Percentiles rank a stretch among this genome's conserved stretches.
Conservation (phyloP, 306 rosid genomes). For the Mucuna pruriens region DNA sequence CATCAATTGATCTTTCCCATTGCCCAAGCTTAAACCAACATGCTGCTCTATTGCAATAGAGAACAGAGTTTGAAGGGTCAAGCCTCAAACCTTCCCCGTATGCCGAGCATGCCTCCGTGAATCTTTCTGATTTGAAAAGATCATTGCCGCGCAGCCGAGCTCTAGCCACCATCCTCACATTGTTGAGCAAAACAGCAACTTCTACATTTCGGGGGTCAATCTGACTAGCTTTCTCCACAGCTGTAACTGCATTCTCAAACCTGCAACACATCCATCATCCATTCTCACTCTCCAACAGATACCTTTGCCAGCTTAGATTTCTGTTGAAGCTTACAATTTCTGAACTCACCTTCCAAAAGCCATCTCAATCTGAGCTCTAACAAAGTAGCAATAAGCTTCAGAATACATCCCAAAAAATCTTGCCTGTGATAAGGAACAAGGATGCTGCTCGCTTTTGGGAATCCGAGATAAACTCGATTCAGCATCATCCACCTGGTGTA, state of each 20-base stretch:
- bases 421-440: conserved; percentile 43
- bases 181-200: conserved; percentile 62
- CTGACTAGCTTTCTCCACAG: conserved; percentile 76
- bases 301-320: conserved; percentile 35
- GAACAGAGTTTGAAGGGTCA: conserved; percentile 74
- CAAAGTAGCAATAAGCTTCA: conserved; percentile 67
- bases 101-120: conserved; percentile 78
- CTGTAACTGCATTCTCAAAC: conserved; percentile 86
- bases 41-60: conserved; percentile 86
- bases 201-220: conserved; percentile 71
- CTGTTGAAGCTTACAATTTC: conserved; percentile 40
- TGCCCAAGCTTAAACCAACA: conserved; percentile 89
- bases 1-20: conserved; percentile 81
- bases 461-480: conserved; percentile 48
- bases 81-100: conserved; percentile 81
- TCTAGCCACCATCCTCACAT: conserved; percentile 72
- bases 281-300: conserved; percentile 60
- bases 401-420: conserved; percentile 68
- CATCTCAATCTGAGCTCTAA: conserved; percentile 74
- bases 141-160: conserved; percentile 80
- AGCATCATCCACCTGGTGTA: conserved; percentile 75
- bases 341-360: conserved; percentile 79
- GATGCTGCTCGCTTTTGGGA: conserved; percentile 50
- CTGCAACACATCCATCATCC: conserved; percentile 79
- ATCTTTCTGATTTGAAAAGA: conserved; percentile 85